Conservation (phyloP, 2,329 filamentous ascomycete species). For the Curvularia spicifera region DNA sequence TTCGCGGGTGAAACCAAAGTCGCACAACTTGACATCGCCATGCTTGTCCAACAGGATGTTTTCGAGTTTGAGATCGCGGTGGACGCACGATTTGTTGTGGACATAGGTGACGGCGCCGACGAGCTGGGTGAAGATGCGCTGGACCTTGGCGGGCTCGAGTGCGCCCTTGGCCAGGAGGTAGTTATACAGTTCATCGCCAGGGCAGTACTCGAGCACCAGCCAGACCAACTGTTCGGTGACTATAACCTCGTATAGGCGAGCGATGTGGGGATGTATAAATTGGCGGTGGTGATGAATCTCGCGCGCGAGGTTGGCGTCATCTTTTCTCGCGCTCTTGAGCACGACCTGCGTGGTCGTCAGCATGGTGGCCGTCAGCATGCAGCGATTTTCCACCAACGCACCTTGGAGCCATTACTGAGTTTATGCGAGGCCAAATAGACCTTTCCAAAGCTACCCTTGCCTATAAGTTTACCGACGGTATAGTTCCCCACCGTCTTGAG, state of each 20-base stretch:
- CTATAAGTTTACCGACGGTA: constrained; percentile 86
- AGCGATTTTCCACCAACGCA: constrained; percentile 48
- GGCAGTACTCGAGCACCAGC: constrained; percentile 96
- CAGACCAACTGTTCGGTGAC: constrained; percentile 94
- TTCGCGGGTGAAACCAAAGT: constrained; percentile 97
- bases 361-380: not conserved
- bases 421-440: constrained; percentile 96
- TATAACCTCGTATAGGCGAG: constrained; percentile 95
- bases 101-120: constrained; percentile 95
- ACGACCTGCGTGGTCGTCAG: constrained; percentile 72
- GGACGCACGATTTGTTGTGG: constrained; percentile 92
- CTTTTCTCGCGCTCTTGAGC: constrained; percentile 95
- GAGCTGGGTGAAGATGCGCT: constrained; percentile 94
- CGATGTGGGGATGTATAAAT: constrained; percentile 96
- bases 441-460: constrained; percentile 97
- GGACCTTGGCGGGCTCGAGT: constrained; percentile 82
- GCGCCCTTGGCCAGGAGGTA: constrained; percentile 88
- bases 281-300: constrained; percentile 99
- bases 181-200: constrained; percentile 95
- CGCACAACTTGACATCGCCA: constrained; percentile 95
- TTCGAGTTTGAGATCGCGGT: constrained; percentile 95
- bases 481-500: constrained; percentile 95
- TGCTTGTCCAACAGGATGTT: constrained; percentile 96
- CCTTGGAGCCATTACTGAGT: constrained; percentile 98
- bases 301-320: constrained; percentile 91